Percentiles rank a stretch among this genome's conserved stretches.
These are phyloP conservation scores for Balakata baccata DNA, from an alignment of 345 rosid species.

Conservation along the genomic window DNA sequence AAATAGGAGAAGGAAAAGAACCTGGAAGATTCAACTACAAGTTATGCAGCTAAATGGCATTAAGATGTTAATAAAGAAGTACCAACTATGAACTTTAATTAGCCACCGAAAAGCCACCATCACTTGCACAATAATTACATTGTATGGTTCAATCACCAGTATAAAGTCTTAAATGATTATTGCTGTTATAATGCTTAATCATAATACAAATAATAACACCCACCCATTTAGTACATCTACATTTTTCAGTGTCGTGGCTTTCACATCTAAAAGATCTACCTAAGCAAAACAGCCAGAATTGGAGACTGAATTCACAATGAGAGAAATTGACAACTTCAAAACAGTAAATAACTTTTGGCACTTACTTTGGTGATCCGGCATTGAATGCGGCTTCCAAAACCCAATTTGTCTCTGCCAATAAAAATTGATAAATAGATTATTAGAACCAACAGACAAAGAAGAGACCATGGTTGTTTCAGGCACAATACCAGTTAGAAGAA, in stretches of 20 bases:
- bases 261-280: conserved; percentile 9
- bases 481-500: background rate
- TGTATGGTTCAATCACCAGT: background rate
- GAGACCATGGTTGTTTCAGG: conserved; percentile 2
- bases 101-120: background rate
- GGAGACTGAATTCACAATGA: background rate
- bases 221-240: background rate
- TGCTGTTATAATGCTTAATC: background rate
- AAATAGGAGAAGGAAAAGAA: background rate
- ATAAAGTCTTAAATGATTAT: background rate
- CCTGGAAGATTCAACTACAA: conserved; percentile 7
- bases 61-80: background rate
- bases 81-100: background rate
- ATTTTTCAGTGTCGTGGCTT: conserved; percentile 8
- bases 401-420: conserved; percentile 67
- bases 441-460: conserved; percentile 16
- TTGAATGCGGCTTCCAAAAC: conserved; percentile 49
- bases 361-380: conserved; percentile 59
- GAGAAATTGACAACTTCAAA: conserved; percentile 7
- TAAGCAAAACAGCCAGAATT: background rate
- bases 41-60: background rate
- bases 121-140: background rate
- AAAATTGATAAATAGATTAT: conserved; percentile 22
- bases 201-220: background rate
- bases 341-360: conserved; percentile 16